phyloP scores from a whole-genome alignment of 2,329 filamentous ascomycete species.

The Phaeosphaeria sp. region DNA sequence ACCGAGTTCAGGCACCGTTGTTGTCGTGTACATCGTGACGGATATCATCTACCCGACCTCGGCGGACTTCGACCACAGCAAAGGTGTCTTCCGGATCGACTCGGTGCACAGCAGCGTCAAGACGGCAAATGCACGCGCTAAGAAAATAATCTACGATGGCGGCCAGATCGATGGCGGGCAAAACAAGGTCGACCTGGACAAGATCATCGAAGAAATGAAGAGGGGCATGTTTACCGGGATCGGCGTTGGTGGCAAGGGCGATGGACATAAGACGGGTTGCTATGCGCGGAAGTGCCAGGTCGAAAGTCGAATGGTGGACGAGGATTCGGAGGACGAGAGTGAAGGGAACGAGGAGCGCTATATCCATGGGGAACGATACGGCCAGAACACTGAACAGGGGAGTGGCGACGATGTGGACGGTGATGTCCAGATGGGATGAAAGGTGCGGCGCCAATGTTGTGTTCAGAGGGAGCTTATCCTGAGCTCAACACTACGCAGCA shows the following conservation, averaged over 20 bases:
- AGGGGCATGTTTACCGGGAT: conserved; percentile 31
- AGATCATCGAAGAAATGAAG: conserved; percentile 30
- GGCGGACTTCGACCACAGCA: conserved; percentile 21
- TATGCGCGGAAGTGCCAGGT: conserved; percentile 34
- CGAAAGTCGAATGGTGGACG: conserved; percentile 29
- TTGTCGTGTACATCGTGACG: conserved; percentile 28
- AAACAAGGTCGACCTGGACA: conserved; percentile 28
- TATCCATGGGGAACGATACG: too few relatives aligned
- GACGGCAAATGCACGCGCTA: conserved; percentile 28
- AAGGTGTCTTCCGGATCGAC: conserved; percentile 24
- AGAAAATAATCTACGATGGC: conserved; percentile 29
- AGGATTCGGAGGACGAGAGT: conserved; percentile 25
- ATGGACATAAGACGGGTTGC: conserved; percentile 11
- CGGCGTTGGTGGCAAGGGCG: conserved; percentile 23
- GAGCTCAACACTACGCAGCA: not conserved
- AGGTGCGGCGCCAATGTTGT: not conserved
- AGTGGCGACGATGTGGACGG: not conserved
- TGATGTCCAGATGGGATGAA: conserved; percentile 18
- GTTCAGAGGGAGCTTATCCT: too few relatives aligned
- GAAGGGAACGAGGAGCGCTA: not conserved
- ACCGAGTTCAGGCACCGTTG: conserved; percentile 4
- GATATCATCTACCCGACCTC: conserved; percentile 27
- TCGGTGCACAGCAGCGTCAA: conserved; percentile 26
- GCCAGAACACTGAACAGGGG: too few relatives aligned
- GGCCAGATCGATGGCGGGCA: conserved; percentile 11